Evolutionary conservation across 2,329 filamentous ascomycete genomes (phyloP).

Genomic region (Ophiostoma perfectum): DNA sequence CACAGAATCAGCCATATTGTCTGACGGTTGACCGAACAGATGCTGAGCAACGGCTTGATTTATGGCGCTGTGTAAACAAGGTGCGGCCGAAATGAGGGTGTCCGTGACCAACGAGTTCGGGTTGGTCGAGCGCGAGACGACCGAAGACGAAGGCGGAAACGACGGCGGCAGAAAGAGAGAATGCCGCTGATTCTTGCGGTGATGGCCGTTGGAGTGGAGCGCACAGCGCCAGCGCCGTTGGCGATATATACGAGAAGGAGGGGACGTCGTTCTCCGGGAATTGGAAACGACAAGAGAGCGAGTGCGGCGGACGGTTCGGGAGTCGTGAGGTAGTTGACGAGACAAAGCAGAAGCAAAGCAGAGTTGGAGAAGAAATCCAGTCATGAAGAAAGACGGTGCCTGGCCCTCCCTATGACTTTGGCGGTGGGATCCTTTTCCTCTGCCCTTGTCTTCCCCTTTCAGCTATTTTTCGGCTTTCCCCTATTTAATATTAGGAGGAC

Average conservation of each 20-base stretch:
- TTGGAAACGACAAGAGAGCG: slow-evolving; percentile 42
- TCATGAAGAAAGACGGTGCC: slow-evolving; percentile 40
- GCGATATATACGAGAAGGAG: slow-evolving; percentile 32
- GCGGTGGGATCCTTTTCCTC: slow-evolving; percentile 11
- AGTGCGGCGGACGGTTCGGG: slow-evolving; percentile 38
- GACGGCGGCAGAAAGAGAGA: slow-evolving; percentile 14
- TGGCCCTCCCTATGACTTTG: slow-evolving; percentile 12
- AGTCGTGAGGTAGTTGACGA: slow-evolving; percentile 42
- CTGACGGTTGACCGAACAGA: slow-evolving; percentile 20
- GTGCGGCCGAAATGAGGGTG: neutral
- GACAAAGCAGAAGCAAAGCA: slow-evolving; percentile 45
- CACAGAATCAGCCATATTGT: slow-evolving; percentile 21
- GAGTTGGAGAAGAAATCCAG: slow-evolving; percentile 42
- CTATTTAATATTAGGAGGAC: slow-evolving; percentile 24
- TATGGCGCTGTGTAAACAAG: slow-evolving; percentile 22
- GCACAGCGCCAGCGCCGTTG: slow-evolving; percentile 34
- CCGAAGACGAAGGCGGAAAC: slow-evolving; percentile 13
- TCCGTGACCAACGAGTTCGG: neutral
- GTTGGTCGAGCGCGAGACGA: neutral
- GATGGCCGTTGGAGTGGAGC: slow-evolving; percentile 37
- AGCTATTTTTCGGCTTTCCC: slow-evolving; percentile 21
- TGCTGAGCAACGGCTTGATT: slow-evolving; percentile 26
- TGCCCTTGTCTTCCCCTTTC: slow-evolving; percentile 17
- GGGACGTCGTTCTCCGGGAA: slow-evolving; percentile 36
- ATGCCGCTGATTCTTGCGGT: slow-evolving; percentile 33